Base-by-base conservation (phyloP, 345 rosid species). In the Lepidium africanum region DNA sequence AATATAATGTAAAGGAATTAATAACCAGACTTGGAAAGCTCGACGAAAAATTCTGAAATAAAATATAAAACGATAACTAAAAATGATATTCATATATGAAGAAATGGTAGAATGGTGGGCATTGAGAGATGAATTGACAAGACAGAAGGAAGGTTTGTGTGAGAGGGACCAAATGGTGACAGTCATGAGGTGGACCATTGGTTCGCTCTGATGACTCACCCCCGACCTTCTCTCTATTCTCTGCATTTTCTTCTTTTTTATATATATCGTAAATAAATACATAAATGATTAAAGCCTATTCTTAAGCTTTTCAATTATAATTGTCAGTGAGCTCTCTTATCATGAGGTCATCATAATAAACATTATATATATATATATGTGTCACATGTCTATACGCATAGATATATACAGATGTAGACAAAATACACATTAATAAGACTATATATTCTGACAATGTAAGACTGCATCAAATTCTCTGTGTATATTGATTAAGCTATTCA, bases 281-380 rank as follows among this genome's bases (percentile, higher is more conserved):
- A 14, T 3, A 15, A 12, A 65, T 43, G 72, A 66, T 73, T 66
- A 73, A 73, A 73, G 72, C 77, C 77, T 59, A 73, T 66, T 73
- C 59, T 65, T 30, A 66, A 35, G 72, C 59, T 40, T 43, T 33
- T 32, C 5, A 14, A 4, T 51, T 48, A 17, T 66, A 36, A 35
- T 49, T 73, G 77, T 73, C 77, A 66, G 68, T 67, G 72, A 67
- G 61, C 62, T 74, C 69, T 74, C 78, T 58, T 74, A 74, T 74
- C 78, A 74, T 74, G 78, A 74, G 72, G 68, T 74, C 78, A 74
- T 74, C 78, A 74, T 74, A 33, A 32, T 65, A 40, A 58, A 16
- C 47, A 21, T 13, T 58, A 30, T 39, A 72, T 48, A 48, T 46
- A 64, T 39, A 48, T 63, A 65, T 65, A n/a, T n/a, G n/a, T n/a